phyloP scores from a whole-genome alignment of 75 land plant species.

The Cryptomeria japonica region DNA sequence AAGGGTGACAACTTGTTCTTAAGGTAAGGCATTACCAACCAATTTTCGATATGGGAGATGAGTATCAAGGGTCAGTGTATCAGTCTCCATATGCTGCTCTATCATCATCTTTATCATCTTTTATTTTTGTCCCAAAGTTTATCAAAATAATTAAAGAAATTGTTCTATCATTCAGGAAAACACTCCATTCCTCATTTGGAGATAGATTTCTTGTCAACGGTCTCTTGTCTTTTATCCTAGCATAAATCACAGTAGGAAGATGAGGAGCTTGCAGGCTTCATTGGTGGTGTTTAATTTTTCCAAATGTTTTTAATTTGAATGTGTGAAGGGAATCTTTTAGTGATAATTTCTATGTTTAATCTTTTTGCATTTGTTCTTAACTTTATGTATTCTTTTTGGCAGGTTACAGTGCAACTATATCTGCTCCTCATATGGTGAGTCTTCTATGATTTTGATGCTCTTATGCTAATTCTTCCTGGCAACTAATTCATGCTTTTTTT shows the following conservation, averaged over 20 bases:
- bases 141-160: background rate
- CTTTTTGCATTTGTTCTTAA: background rate
- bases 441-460: background rate
- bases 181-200: background rate
- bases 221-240: background rate
- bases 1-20: too few species aligned
- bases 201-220: background rate
- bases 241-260: background rate
- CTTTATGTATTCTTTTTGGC: background rate
- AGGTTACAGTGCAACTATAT: conserved; percentile 92
- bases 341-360: background rate
- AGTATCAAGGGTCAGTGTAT: too few species aligned
- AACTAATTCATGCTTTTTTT: background rate
- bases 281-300: background rate
- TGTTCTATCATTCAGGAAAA: background rate
- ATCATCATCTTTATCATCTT: background rate
- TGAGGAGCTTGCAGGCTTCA: background rate
- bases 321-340: background rate
- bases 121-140: background rate
- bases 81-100: background rate
- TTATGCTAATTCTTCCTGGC: background rate
- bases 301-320: background rate
- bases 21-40: too few species aligned
- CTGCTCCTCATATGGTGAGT: conserved; percentile 89
- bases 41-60: too few species aligned